phyloP scores from a whole-genome alignment of 768 basidiomycete species.

The Russula earlei region DNA sequence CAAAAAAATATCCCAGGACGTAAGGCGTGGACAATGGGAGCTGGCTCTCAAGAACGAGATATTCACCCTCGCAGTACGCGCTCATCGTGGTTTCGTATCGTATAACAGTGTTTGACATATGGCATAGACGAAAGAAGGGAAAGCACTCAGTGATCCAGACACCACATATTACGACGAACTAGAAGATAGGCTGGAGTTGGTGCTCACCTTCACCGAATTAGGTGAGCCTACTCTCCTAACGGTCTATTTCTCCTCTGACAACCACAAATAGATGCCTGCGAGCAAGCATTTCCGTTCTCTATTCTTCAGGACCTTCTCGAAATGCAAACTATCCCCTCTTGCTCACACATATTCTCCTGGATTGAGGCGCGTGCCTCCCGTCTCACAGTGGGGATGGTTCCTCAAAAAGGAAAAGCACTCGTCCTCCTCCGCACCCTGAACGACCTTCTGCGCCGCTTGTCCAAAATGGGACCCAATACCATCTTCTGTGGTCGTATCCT shows the following conservation, averaged over 20 bases:
- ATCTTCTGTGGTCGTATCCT: constrained; percentile 86
- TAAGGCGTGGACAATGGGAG: constrained; percentile 67
- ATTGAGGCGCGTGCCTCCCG: constrained; percentile 63
- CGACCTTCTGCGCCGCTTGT: constrained; percentile 76
- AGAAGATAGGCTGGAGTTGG: constrained; percentile 57
- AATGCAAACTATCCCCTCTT: constrained; percentile 75
- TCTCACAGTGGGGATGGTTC: constrained; percentile 69
- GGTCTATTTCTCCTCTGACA: background rate
- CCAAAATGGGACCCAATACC: constrained; percentile 77
- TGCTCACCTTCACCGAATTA: constrained; percentile 67
- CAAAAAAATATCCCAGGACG: constrained; percentile 37
- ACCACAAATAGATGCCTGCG: constrained; percentile 55
- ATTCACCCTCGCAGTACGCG: constrained; percentile 56
- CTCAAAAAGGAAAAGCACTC: constrained; percentile 83
- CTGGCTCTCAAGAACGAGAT: constrained; percentile 61
- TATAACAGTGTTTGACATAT: background rate
- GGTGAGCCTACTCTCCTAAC: constrained; percentile 34
- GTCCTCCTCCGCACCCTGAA: constrained; percentile 78
- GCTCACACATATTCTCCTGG: constrained; percentile 84
- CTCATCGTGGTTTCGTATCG: background rate
- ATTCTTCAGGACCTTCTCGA: constrained; percentile 78
- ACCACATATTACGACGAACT: constrained; percentile 54
- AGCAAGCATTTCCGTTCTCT: constrained; percentile 60
- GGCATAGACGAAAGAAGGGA: constrained; percentile 55
- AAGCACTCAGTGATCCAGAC: constrained; percentile 43